These are phyloP conservation scores for Moelleriella libera DNA, from an alignment of 2,329 filamentous ascomycete genomes.

Conservation along the genomic window DNA sequence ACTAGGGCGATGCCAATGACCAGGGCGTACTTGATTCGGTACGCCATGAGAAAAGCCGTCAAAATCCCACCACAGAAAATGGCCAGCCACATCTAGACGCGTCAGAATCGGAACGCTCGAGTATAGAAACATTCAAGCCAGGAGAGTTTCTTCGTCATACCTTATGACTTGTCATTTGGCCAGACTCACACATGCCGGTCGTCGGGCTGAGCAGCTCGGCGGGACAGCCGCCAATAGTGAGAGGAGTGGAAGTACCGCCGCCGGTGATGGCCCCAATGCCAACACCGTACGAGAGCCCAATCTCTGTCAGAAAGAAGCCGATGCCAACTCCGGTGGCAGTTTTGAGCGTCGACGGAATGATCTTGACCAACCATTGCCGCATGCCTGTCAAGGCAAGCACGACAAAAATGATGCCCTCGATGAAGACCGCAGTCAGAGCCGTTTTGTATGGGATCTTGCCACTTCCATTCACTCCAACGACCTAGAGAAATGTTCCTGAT, in stretches of 20 bases:
- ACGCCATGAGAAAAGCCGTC: conserved; percentile 69
- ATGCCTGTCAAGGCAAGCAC: conserved; percentile 52
- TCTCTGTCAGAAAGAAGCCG: conserved; percentile 48
- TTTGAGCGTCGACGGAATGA: conserved; percentile 51
- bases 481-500: conserved; percentile 11
- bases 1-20: conserved; percentile 60
- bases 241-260: conserved; percentile 46
- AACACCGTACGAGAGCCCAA: conserved; percentile 59
- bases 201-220: conserved; percentile 31
- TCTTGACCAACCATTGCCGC: conserved; percentile 57
- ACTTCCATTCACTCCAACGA: conserved; percentile 44
- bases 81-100: conserved; percentile 61
- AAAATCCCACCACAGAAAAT: conserved; percentile 69
- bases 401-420: conserved; percentile 51
- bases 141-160: conserved; percentile 20
- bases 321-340: conserved; percentile 52
- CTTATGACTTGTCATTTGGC: conserved; percentile 66
- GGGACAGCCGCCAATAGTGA: conserved; percentile 64
- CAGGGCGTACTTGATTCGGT: conserved; percentile 61
- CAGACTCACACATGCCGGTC: conserved; percentile 35
- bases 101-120: conserved; percentile 1
- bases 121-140: no score
- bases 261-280: conserved; percentile 77
- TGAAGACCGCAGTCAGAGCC: conserved; percentile 49
- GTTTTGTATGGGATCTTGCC: conserved; percentile 43